Base-by-base conservation (phyloP, 441 rosid genomes). In the Pelargonium australe region DNA sequence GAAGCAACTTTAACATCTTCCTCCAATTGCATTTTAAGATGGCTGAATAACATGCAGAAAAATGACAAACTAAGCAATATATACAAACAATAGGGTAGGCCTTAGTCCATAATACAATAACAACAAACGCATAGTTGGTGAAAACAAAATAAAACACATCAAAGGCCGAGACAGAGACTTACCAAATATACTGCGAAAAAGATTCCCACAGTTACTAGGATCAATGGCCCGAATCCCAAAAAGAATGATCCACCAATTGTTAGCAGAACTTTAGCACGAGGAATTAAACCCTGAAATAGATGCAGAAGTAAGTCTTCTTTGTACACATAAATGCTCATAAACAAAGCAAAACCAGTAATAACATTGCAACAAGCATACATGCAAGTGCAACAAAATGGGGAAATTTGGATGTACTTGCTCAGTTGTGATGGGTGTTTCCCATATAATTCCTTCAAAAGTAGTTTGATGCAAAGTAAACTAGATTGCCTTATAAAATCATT, bases 221-320 rank as follows among this genome's bases (percentile, higher is more conserved):
- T 87, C 89, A 90, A 67, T 0, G 97, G 97, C 90, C 97, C 85
- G 76, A 95, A 92, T 41, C 76, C 94, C 75, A 90, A 71, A 83
- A 92, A 95, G 89, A 92, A 95, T 3, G 97, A 85, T 69, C 97
- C 97, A 74, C 99, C 99, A 47, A 89, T 55, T 55, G 95, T 80
- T 62, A 95, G 82, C 81, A 95, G 82, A 65, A 87, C 80, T 82
- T 81, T 92, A 68, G 89, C 97, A 67, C 98, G 91, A 4, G 98
- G 99, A 76, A 95, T 75, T 75, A 95, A 83, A 16, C 99, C 99
- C 99, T 95, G 88, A 69, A 82, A 72, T 72, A 76, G 68, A 71
- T 14, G 34, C 51, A 71, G 61, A 55, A 55, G 61, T 47, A 47
- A 11, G 53, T 9, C 23, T 16, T 55, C 19, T 14, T 25, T 10